Base-by-base conservation (phyloP, 371 early-diverging fungal species). In the Mucor racemosus region DNA sequence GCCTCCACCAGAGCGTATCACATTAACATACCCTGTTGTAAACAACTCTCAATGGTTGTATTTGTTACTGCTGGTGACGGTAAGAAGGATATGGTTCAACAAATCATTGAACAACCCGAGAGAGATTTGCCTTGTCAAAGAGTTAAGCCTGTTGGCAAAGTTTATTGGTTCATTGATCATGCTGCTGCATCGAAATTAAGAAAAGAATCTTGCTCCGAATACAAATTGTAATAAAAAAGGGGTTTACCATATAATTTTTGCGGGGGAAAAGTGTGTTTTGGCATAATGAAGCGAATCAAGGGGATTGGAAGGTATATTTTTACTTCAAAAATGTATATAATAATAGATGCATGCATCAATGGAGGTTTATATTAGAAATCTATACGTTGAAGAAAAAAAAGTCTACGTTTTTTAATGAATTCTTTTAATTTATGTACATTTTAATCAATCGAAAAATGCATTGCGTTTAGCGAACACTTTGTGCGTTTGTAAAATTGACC, bases 1-100 rank as follows among this genome's bases (percentile, higher is more conserved):
- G 81, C 98, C 99, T 57, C 99, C 99, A 21, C 91, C 97, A 21
- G 71, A 88, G 67, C 88, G 99, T 53, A 95, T 99, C 75, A 99
- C 99, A 1, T 79, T 99, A 57, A 98, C 99, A 0, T 85, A 88
- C 59, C 96, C 97, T 1, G 92, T 96, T 4, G 69, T 98, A 36
- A 96, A 95, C 75, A 88, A 90, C 54, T 94, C 96, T 0, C 77
- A 79, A 71, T 75, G 7, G 92, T 93, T 0, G 90, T 85, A 2
- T 97, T 97, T 85, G 97, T 97, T 7, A 90, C 89, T 1, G 95
- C 95, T 0, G 99, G 99, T 40, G 93, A 88, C n/a, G 88, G 90
- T 26, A 99, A 99, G 79, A 87, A 92, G 50, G 88, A 92, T 11
- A 91, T 91, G 67, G 68, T 98, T 9, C 84, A 88, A 58, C 76